Percentiles rank a stretch among this genome's conserved stretches.
phyloP scores from a whole-genome alignment of 75 land plant genomes.

The Ceratopteris richardii region DNA sequence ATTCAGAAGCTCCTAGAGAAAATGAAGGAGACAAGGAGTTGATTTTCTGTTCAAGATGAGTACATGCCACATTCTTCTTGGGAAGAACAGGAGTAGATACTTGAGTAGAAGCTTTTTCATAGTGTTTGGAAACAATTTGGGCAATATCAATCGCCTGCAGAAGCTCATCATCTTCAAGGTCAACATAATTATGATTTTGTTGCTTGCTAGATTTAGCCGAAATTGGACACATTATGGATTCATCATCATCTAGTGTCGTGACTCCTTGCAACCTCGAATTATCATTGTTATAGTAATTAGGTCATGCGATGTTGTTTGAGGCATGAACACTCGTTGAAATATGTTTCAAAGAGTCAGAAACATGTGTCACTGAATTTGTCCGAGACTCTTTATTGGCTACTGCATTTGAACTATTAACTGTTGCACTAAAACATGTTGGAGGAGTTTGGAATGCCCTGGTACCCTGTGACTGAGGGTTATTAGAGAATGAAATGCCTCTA shows the following conservation, averaged over 20 bases:
- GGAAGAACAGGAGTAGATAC: slow-evolving; percentile 24
- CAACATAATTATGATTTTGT: neutral
- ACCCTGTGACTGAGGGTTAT: slow-evolving; percentile 7
- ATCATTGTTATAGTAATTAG: neutral
- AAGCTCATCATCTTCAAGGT: slow-evolving; percentile 64
- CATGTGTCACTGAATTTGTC: slow-evolving; percentile 9
- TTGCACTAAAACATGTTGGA: neutral
- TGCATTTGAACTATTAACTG: slow-evolving; percentile 3
- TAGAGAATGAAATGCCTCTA: neutral
- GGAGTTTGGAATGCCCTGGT: slow-evolving; percentile 7
- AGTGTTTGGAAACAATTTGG: slow-evolving; percentile 81
- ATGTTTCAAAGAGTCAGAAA: slow-evolving; percentile 10
- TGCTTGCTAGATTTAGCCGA: neutral
- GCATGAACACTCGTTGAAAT: slow-evolving; percentile 2
- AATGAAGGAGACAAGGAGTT: neutral
- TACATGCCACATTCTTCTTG: slow-evolving; percentile 24
- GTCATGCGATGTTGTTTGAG: neutral
- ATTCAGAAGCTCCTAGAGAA: slow-evolving; percentile 18
- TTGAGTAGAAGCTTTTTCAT: slow-evolving; percentile 53
- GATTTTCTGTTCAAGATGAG: slow-evolving; percentile 9
- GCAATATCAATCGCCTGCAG: slow-evolving; percentile 86
- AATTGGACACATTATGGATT: neutral
- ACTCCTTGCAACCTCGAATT: too few relatives aligned
- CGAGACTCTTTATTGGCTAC: neutral
- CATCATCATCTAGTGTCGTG: too few relatives aligned